Evolutionary conservation across 1,284 basidiomycete genomes (phyloP).

Genomic region (Pseudozyma thailandica): DNA sequence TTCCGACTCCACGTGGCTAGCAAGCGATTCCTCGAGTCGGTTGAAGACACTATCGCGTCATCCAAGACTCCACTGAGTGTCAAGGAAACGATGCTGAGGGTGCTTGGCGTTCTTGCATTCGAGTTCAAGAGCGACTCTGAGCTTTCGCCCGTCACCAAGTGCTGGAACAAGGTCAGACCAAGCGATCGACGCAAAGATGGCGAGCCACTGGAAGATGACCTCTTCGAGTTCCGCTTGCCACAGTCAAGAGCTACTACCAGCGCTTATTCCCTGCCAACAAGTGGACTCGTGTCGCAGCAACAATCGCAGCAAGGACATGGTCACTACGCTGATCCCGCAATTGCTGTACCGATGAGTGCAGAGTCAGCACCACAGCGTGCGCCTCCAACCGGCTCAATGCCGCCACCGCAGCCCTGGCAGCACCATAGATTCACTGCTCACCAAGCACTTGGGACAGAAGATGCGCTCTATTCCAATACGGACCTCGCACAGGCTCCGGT

Average conservation of each 20-base stretch:
- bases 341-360: neutral
- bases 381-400: neutral
- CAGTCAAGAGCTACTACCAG: constrained; percentile 11
- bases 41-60: constrained; percentile 52
- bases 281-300: neutral
- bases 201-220: constrained; percentile 36
- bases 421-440: neutral
- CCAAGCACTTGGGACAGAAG: neutral
- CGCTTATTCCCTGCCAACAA: neutral
- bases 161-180: constrained; percentile 59
- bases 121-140: constrained; percentile 54
- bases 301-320: constrained; percentile 6
- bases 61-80: constrained; percentile 55
- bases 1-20: constrained; percentile 57
- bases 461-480: neutral
- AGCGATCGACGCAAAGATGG: constrained; percentile 52
- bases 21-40: constrained; percentile 57
- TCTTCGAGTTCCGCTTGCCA: constrained; percentile 42
- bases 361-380: neutral
- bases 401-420: neutral
- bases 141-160: constrained; percentile 50
- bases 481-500: too few relatives aligned
- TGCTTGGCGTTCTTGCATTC: constrained; percentile 57
- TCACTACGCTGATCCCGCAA: neutral
- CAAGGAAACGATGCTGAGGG: constrained; percentile 54